phyloP scores from a whole-genome alignment of 2,329 filamentous ascomycete species.

The Periconia digitata region DNA sequence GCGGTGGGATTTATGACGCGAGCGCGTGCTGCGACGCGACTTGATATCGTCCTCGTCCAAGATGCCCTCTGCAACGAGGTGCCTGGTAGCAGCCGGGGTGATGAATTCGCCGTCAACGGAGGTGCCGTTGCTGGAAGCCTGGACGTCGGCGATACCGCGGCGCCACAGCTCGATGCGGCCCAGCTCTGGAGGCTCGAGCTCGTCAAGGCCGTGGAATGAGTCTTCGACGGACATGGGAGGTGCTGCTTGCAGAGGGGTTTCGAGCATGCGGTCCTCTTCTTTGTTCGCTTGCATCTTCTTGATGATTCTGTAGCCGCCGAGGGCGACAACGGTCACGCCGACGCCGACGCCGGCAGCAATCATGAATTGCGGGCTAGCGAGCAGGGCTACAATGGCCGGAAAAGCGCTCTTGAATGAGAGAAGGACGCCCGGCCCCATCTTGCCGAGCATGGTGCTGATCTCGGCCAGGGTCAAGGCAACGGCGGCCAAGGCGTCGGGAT shows the following conservation, averaged over 20 bases:
- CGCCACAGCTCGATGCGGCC: slow-evolving; percentile 64
- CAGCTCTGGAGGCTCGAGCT: slow-evolving; percentile 60
- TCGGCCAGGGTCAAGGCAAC: slow-evolving; percentile 92
- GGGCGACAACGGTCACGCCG: slow-evolving; percentile 91
- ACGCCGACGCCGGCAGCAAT: slow-evolving; percentile 88
- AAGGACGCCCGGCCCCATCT: slow-evolving; percentile 82
- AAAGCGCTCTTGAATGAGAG: slow-evolving; percentile 75
- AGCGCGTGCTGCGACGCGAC: slow-evolving; percentile 33
- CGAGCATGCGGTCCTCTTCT: slow-evolving; percentile 24
- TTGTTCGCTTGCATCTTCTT: slow-evolving; percentile 69
- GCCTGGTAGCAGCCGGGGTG: slow-evolving; percentile 57
- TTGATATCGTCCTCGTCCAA: slow-evolving; percentile 53
- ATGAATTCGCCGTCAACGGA: slow-evolving; percentile 68
- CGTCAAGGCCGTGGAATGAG: slow-evolving; percentile 48
- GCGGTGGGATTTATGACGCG: slow-evolving; percentile 15
- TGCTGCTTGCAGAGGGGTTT: slow-evolving; percentile 10
- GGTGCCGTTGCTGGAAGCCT: slow-evolving; percentile 57
- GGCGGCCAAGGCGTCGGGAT: slow-evolving; percentile 88
- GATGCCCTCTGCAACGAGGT: slow-evolving; percentile 49
- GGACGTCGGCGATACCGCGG: slow-evolving; percentile 62
- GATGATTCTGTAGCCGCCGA: slow-evolving; percentile 96
- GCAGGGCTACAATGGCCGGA: slow-evolving; percentile 81
- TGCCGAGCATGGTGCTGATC: slow-evolving; percentile 77
- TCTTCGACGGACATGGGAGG: slow-evolving; percentile 10
- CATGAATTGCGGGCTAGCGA: slow-evolving; percentile 89